Conservation (phyloP, 2,329 filamentous ascomycete species). For the Penicillium sp. region DNA sequence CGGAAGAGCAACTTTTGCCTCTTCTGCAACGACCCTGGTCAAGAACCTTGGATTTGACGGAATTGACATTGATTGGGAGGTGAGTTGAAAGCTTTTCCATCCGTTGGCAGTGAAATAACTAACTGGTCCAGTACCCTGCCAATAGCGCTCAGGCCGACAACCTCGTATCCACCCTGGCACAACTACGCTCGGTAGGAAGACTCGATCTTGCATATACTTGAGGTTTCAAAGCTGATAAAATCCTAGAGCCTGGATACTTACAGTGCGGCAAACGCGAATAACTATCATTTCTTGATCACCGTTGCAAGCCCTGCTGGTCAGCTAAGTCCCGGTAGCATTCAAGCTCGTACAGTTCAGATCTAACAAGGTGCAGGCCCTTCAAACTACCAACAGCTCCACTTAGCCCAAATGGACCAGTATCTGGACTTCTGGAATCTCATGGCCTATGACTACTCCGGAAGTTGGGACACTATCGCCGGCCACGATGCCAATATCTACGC, state of each 20-base stretch:
- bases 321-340: background rate
- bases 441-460: constrained; percentile 85
- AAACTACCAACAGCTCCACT: constrained; percentile 50
- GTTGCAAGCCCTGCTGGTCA: constrained; percentile 51
- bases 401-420: constrained; percentile 52
- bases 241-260: constrained; percentile 47
- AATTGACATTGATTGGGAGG: constrained; percentile 50
- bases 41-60: constrained; percentile 75
- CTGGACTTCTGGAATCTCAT: constrained; percentile 65
- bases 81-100: constrained; percentile 10
- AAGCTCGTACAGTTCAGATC: background rate
- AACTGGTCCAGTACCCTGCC: constrained; percentile 35
- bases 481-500: constrained; percentile 81
- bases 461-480: constrained; percentile 72
- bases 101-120: background rate
- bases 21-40: constrained; percentile 72
- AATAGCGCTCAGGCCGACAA: constrained; percentile 40
- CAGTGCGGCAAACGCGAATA: constrained; percentile 42
- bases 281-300: constrained; percentile 51
- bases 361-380: constrained; percentile 38
- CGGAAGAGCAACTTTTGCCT: constrained; percentile 68
- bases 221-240: background rate
- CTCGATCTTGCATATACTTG: background rate
- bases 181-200: constrained; percentile 35
- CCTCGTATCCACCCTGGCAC: constrained; percentile 41